Percentiles rank a stretch among this genome's conserved stretches.
Evolutionary conservation across 2,329 filamentous ascomycete species (phyloP).

Genomic region (Colletotrichum lini): DNA sequence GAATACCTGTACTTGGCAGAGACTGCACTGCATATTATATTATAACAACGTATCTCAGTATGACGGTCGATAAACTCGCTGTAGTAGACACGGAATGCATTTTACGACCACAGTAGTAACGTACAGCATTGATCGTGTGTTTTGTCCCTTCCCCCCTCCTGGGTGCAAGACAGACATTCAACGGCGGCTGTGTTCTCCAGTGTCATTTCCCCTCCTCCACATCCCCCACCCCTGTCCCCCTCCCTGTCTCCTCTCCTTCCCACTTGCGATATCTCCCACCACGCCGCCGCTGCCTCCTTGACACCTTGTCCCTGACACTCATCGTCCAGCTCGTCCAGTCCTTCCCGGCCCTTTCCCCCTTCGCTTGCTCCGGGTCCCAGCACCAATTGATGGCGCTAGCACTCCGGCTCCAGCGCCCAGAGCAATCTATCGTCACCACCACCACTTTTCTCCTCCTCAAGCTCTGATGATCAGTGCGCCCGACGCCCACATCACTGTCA

Average conservation of each 20-base stretch:
- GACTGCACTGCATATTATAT: no score
- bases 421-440: constrained; percentile 13
- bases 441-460: neutral
- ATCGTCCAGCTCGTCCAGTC: constrained; percentile 1
- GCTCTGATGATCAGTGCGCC: constrained; percentile 24
- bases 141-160: neutral
- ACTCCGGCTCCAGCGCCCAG: constrained; percentile 17
- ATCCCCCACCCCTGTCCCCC: constrained; percentile 33
- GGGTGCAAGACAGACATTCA: constrained; percentile 30
- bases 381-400: constrained; percentile 7
- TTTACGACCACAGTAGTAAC: no score
- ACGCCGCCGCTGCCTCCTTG: neutral
- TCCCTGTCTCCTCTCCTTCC: constrained; percentile 4
- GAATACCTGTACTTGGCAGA: no score
- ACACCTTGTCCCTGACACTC: no score
- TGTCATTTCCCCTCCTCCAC: constrained; percentile 40
- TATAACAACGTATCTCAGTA: constrained; percentile 2
- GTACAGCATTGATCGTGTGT: constrained; percentile 1
- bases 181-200: constrained; percentile 33
- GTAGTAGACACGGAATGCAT: no score
- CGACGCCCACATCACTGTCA: neutral
- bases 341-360: neutral
- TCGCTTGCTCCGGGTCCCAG: constrained; percentile 2
- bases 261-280: constrained; percentile 2
- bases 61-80: constrained; percentile 6